phyloP scores from a whole-genome alignment of 106 monocot genomes.

The Dioscorea dumetorum region DNA sequence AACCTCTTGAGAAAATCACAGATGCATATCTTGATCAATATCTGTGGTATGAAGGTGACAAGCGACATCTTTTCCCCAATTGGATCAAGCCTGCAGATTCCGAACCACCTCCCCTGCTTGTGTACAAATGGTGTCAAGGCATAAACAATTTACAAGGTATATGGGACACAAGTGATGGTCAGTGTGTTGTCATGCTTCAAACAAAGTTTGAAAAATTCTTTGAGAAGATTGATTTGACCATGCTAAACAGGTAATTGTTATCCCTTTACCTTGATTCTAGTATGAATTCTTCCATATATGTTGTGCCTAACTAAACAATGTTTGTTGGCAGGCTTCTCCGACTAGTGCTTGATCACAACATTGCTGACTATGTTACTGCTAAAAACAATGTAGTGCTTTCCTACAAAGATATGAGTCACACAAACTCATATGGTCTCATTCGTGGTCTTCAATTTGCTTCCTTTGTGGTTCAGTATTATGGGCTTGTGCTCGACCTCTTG shows the following conservation, averaged over 20 bases:
- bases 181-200: slow-evolving; percentile 99
- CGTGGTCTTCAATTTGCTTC: slow-evolving; percentile 99
- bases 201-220: slow-evolving; percentile 99
- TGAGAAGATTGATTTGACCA: slow-evolving; percentile 98
- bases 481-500: slow-evolving; percentile 92
- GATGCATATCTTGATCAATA: slow-evolving; percentile 99
- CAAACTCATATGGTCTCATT: slow-evolving; percentile 98
- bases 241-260: slow-evolving; percentile 74
- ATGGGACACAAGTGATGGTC: slow-evolving; percentile 98
- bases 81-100: slow-evolving; percentile 99
- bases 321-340: slow-evolving; percentile 71
- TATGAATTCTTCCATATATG: neutral
- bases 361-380: slow-evolving; percentile 98
- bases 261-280: neutral
- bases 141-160: slow-evolving; percentile 92
- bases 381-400: slow-evolving; percentile 98
- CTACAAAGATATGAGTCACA: slow-evolving; percentile 99
- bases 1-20: slow-evolving; percentile 99
- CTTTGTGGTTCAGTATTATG: slow-evolving; percentile 99
- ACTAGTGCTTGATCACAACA: slow-evolving; percentile 96
- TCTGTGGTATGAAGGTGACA: slow-evolving; percentile 99
- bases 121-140: slow-evolving; percentile 99
- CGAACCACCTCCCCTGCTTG: slow-evolving; percentile 96
- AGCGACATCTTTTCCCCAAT: slow-evolving; percentile 95
- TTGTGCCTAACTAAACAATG: neutral